phyloP scores from a whole-genome alignment of 2,329 filamentous ascomycete genomes.

The Paracoccidioides lutzii region DNA sequence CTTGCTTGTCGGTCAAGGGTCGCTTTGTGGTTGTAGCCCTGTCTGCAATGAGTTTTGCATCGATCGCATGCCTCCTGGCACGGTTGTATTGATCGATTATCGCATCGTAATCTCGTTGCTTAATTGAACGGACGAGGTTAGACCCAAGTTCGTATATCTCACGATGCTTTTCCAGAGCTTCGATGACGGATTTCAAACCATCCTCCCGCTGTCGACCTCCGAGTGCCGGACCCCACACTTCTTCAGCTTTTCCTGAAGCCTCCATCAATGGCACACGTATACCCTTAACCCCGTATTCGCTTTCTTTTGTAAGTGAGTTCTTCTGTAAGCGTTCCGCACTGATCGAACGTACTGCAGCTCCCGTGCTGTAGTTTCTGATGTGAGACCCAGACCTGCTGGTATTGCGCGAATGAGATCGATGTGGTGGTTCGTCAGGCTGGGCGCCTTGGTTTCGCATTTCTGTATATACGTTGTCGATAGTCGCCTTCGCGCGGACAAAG shows the following conservation, averaged over 20 bases:
- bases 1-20: slow-evolving; percentile 60
- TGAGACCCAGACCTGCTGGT: slow-evolving; percentile 53
- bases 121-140: slow-evolving; percentile 69
- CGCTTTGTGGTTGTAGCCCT: slow-evolving; percentile 37
- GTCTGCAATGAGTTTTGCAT: slow-evolving; percentile 57
- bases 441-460: slow-evolving; percentile 76
- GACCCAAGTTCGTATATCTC: slow-evolving; percentile 72
- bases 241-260: slow-evolving; percentile 84
- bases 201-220: slow-evolving; percentile 86
- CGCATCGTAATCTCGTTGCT: slow-evolving; percentile 77
- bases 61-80: slow-evolving; percentile 69
- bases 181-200: slow-evolving; percentile 63
- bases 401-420: slow-evolving; percentile 30
- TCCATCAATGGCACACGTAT: slow-evolving; percentile 83
- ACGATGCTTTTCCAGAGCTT: slow-evolving; percentile 63
- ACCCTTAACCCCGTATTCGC: slow-evolving; percentile 74
- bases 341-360: slow-evolving; percentile 22
- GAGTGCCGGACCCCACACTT: slow-evolving; percentile 91
- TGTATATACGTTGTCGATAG: slow-evolving; percentile 96
- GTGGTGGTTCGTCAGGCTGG: slow-evolving; percentile 17
- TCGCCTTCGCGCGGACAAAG: slow-evolving; percentile 93
- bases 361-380: slow-evolving; percentile 43
- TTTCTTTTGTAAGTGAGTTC: slow-evolving; percentile 84
- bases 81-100: slow-evolving; percentile 76
- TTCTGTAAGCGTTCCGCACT: slow-evolving; percentile 49